phyloP scores from a whole-genome alignment of 805 yeast species.

The Metschnikowia henanensis region DNA sequence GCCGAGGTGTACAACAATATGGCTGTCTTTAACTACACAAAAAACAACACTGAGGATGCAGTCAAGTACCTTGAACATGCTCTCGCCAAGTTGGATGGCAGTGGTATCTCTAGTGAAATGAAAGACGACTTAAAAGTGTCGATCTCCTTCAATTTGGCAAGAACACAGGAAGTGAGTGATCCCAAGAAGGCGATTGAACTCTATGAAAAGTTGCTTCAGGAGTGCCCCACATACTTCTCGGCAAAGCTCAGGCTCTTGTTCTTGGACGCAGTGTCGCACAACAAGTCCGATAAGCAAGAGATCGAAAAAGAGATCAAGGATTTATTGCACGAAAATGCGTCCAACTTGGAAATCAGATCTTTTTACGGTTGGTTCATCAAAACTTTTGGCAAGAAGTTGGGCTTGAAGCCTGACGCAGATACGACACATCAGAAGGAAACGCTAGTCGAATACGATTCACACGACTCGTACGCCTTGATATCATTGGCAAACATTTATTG shows the following conservation, averaged over 20 bases:
- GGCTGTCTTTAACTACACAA: slow-evolving; percentile 78
- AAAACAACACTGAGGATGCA: slow-evolving; percentile 60
- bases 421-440: slow-evolving; percentile 84
- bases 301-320: slow-evolving; percentile 54
- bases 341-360: slow-evolving; percentile 81
- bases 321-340: slow-evolving; percentile 53
- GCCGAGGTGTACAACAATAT: slow-evolving; percentile 73
- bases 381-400: slow-evolving; percentile 53
- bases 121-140: slow-evolving; percentile 31
- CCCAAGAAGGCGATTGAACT: slow-evolving; percentile 35
- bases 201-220: slow-evolving; percentile 57
- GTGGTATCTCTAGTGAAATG: slow-evolving; percentile 40
- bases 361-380: slow-evolving; percentile 89
- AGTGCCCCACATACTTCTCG: slow-evolving; percentile 68
- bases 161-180: slow-evolving; percentile 58
- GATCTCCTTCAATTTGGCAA: slow-evolving; percentile 66
- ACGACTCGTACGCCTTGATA: slow-evolving; percentile 85
- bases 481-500: slow-evolving; percentile 89
- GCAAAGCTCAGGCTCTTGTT: slow-evolving; percentile 74
- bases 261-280: slow-evolving; percentile 51
- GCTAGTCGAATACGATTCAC: slow-evolving; percentile 76
- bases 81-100: slow-evolving; percentile 32
- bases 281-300: slow-evolving; percentile 36
- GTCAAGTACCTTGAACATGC: slow-evolving; percentile 54
- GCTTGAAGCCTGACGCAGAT: slow-evolving; percentile 56